phyloP scores from a whole-genome alignment of 495 filamentous ascomycete species.

The Friedmanniomyces simplex region DNA sequence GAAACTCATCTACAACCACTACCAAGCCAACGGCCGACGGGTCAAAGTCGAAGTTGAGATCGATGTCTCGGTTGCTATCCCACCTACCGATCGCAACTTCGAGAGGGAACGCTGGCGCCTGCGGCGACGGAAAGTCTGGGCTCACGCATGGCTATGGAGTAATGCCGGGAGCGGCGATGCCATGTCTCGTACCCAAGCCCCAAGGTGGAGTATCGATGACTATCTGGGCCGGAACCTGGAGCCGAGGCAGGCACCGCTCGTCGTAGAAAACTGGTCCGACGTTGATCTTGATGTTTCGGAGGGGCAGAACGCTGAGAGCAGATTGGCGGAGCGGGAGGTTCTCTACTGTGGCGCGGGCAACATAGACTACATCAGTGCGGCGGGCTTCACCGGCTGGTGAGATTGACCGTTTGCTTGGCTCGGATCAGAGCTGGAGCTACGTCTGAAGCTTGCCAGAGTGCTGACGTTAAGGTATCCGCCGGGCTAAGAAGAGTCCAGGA shows the following conservation, averaged over 20 bases:
- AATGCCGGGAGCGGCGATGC: slow-evolving; percentile 6
- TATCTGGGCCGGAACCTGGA: slow-evolving; percentile 7
- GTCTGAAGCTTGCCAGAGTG: no score
- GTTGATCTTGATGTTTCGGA: not conserved
- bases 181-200: not conserved
- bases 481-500: no score
- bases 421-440: no score
- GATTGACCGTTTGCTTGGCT: not conserved
- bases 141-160: slow-evolving; percentile 14
- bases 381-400: slow-evolving; percentile 9
- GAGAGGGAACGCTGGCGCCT: slow-evolving; percentile 2
- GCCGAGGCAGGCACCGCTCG: not conserved
- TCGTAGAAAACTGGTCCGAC: not conserved
- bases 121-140: slow-evolving; percentile 6
- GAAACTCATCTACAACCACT: slow-evolving; percentile 12
- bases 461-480: no score
- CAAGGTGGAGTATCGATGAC: slow-evolving; percentile 12
- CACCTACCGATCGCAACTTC: not conserved
- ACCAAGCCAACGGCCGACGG: slow-evolving; percentile 1
- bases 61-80: slow-evolving; percentile 5
- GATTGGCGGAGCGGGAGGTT: not conserved
- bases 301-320: not conserved
- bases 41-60: slow-evolving; percentile 15
- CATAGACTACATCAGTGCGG: not conserved
- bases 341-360: not conserved